phyloP scores from a whole-genome alignment of 192 early-diverging fungal genomes.

The Coemansia sp. region DNA sequence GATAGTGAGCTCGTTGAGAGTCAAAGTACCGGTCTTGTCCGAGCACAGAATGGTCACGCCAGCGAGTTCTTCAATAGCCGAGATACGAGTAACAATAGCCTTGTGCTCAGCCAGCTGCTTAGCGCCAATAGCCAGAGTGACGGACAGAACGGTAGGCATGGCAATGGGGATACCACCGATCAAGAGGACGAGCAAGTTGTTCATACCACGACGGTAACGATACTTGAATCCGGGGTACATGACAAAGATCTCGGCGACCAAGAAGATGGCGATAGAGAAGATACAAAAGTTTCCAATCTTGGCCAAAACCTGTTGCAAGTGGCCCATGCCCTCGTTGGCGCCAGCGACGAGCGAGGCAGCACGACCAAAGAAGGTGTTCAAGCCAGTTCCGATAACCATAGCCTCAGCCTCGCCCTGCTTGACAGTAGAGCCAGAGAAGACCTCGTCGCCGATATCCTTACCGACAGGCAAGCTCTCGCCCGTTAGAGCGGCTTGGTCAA shows the following conservation, averaged over 20 bases:
- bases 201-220: slow-evolving; percentile 72
- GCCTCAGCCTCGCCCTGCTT: slow-evolving; percentile 81
- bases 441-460: slow-evolving; percentile 70
- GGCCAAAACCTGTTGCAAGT: slow-evolving; percentile 72
- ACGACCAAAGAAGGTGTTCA: slow-evolving; percentile 83
- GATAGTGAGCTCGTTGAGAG: slow-evolving; percentile 80
- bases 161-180: slow-evolving; percentile 83
- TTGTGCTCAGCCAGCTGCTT: slow-evolving; percentile 81
- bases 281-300: slow-evolving; percentile 81
- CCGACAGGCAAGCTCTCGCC: slow-evolving; percentile 73
- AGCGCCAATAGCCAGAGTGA: slow-evolving; percentile 78
- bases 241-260: slow-evolving; percentile 69
- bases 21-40: slow-evolving; percentile 96
- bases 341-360: slow-evolving; percentile 75
- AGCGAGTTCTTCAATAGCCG: slow-evolving; percentile 80
- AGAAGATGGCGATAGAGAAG: slow-evolving; percentile 69
- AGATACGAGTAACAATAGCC: slow-evolving; percentile 78
- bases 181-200: slow-evolving; percentile 76
- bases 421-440: slow-evolving; percentile 76
- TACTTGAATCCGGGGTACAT: slow-evolving; percentile 71
- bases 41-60: slow-evolving; percentile 84
- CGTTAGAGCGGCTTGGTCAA: slow-evolving; percentile 72
- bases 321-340: slow-evolving; percentile 71
- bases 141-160: slow-evolving; percentile 77
- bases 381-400: slow-evolving; percentile 75